phyloP scores from a whole-genome alignment of 2,329 filamentous ascomycete genomes.

The Sporothrix brasiliensis region DNA sequence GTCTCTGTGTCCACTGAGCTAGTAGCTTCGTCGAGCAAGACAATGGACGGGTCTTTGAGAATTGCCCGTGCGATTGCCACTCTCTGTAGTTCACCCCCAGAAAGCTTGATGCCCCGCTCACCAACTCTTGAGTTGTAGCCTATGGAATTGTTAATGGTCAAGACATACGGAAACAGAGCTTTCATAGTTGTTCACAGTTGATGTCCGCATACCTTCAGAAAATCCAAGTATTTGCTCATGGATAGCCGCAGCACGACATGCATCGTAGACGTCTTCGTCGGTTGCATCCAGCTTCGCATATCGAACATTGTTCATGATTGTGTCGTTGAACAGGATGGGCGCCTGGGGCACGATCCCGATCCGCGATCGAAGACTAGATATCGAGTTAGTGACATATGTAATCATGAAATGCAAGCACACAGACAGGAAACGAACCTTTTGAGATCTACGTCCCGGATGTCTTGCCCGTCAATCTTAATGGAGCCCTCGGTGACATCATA shows the following conservation, averaged over 20 bases:
- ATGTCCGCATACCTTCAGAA: constrained; percentile 48
- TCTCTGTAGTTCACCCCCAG: constrained; percentile 67
- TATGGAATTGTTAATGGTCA: constrained; percentile 35
- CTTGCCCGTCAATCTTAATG: constrained; percentile 60
- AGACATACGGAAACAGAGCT: neutral
- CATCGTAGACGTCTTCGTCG: constrained; percentile 58
- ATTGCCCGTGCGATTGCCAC: constrained; percentile 72
- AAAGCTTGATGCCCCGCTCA: constrained; percentile 61
- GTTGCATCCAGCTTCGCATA: constrained; percentile 59
- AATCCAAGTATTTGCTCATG: constrained; percentile 62
- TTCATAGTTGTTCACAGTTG: no score
- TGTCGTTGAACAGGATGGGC: constrained; percentile 60
- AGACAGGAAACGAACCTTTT: constrained; percentile 44
- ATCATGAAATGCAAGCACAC: neutral
- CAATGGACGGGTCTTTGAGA: constrained; percentile 72
- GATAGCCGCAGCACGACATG: constrained; percentile 59
- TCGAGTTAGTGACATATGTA: neutral
- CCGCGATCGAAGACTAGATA: constrained; percentile 49
- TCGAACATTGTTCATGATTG: constrained; percentile 62
- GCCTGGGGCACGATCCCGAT: constrained; percentile 61
- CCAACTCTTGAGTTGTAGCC: constrained; percentile 56
- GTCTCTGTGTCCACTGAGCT: constrained; percentile 74
- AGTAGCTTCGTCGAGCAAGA: constrained; percentile 78
- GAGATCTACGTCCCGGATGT: constrained; percentile 58
- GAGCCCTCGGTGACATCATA: constrained; percentile 59